A percentile compares a stretch with the other conserved stretches of the same genome.
These are phyloP conservation scores for Guillardia theta DNA, from an alignment of 78 protist species.

Conservation along the genomic window DNA sequence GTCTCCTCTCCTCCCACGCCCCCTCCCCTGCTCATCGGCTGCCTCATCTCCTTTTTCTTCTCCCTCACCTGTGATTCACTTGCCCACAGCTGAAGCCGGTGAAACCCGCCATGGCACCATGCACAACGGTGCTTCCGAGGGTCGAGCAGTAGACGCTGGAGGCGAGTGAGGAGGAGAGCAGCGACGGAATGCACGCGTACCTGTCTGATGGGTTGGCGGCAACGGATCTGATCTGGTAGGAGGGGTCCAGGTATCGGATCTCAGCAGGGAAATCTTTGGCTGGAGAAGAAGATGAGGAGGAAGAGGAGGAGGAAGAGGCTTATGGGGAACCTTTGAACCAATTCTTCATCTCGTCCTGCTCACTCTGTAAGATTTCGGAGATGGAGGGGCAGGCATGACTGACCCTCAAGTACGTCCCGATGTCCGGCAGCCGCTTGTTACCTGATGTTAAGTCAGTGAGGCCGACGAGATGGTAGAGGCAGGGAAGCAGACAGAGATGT, in stretches of 20 bases:
- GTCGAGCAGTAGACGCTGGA: constrained; percentile 46
- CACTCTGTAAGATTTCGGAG: too few species aligned
- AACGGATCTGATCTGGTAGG: constrained; percentile 35
- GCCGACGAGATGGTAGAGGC: too few species aligned
- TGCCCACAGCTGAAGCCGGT: constrained; percentile 40
- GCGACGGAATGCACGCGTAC: neutral
- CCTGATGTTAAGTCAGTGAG: too few species aligned
- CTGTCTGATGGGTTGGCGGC: neutral
- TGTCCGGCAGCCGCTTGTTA: constrained; percentile 16
- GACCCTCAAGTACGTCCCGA: neutral
- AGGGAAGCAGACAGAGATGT: too few species aligned
- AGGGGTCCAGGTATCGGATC: constrained; percentile 69
- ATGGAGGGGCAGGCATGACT: too few species aligned
- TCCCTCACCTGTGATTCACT: neutral
- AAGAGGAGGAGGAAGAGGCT: neutral
- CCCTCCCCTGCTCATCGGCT: too few species aligned
- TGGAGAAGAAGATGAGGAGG: neutral
- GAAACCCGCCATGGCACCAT: constrained; percentile 58
- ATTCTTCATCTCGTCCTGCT: neutral
- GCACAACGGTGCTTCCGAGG: constrained; percentile 59
- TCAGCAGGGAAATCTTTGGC: neutral
- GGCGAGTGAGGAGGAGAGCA: neutral
- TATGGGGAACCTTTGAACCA: neutral
- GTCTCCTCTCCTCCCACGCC: too few species aligned
- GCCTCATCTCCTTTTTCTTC: too few species aligned